Base-by-base conservation (phyloP, 2,329 filamentous ascomycete species). In the Rutstroemia sp. region DNA sequence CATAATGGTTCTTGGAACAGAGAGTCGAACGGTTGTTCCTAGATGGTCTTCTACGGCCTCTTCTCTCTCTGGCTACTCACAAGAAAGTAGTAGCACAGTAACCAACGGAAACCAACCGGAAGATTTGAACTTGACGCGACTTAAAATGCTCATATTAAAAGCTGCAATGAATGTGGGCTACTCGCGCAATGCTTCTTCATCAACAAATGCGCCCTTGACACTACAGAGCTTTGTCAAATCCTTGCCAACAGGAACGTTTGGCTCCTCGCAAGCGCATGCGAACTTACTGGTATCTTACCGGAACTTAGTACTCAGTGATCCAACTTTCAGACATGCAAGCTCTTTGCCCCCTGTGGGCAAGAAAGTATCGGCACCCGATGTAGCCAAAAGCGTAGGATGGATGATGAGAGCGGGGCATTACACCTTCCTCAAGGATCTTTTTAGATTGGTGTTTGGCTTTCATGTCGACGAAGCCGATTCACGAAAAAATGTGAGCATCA, bases 161-260 rank as follows among this genome's bases (percentile, higher is more conserved):
- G 90, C 92, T 1, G 92, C 91, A 23, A 85, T 92, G 74, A 92
- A 92, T 67, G 81, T 87, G 3, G 91, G 91, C 10, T 96, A 87
- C 72, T 80, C 82, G 58, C 86, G 88, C 8, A 68, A 30, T 23
- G 18, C 74, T 2, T 74, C 77, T 12, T 64, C 63, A 1, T 61
- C 62, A 9, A 53, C 61, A 4, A 54, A 51, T 8, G 77, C 72
- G 62, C 75, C 76, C 3, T 73, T 75, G 12, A 79, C 80, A 0
- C 74, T 96, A 2, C 86, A 90, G 27, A 77, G 80, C 1, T 96
- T 94, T 67, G 85, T 92, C 49, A 87, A 91, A 66, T 77, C 80
- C 10, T 77, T 96, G 4, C 87, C 88, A 0, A 78, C 83, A 0
- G 88, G 87, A 18, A 86, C 88, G 0, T 96, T 96, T 67, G 92